Conservation (phyloP, 169 alveolate species). For the Eimeria acervulina region DNA sequence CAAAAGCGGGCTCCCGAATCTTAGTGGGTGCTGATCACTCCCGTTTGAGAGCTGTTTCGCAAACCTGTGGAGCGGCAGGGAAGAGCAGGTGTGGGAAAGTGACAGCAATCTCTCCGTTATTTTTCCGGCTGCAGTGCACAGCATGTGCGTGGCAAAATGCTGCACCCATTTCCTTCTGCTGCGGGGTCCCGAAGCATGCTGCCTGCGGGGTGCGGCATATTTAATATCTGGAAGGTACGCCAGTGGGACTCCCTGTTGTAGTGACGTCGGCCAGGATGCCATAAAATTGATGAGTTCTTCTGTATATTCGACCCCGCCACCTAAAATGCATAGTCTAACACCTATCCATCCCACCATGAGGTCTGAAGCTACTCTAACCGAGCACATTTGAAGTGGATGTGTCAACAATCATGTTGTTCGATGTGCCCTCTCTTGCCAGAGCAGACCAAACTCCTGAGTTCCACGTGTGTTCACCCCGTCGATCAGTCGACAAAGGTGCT, state of each 20-base stretch:
- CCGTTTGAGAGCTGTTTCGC: background rate
- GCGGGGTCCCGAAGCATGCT: background rate
- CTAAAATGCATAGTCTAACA: background rate
- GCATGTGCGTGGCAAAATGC: background rate
- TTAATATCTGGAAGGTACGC: background rate
- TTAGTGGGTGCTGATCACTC: background rate
- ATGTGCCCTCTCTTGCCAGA: background rate
- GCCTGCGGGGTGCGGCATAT: background rate
- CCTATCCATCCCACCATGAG: background rate
- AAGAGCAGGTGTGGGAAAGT: background rate
- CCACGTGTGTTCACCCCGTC: background rate
- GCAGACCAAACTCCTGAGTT: background rate
- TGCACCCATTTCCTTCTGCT: background rate
- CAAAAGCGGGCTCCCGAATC: background rate
- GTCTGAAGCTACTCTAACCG: background rate
- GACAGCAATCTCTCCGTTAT: background rate
- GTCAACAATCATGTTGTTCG: background rate
- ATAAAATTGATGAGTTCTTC: background rate
- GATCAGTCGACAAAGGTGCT: background rate
- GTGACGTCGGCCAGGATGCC: background rate
- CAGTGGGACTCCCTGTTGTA: background rate
- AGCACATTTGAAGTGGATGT: background rate
- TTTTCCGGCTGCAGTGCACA: background rate
- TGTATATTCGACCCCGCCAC: background rate
- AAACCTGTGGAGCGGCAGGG: background rate